These are phyloP conservation scores for Suhomyces xylopsoci DNA, from an alignment of 805 yeast genomes.

Conservation along the genomic window DNA sequence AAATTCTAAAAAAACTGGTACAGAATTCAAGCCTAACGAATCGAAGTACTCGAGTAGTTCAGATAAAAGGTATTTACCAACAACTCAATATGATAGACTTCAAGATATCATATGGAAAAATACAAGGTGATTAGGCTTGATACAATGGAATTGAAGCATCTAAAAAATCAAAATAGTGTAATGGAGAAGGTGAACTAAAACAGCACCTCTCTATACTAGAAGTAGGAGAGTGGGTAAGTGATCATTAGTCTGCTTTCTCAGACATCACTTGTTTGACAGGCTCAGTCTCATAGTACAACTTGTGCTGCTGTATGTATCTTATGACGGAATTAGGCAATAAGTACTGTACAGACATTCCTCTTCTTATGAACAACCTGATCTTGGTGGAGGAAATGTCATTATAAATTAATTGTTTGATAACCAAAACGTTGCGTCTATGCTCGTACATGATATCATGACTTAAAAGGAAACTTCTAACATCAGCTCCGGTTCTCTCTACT, in stretches of 20 bases:
- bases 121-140: neutral
- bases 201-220: neutral
- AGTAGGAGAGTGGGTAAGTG: neutral
- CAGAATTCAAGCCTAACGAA: neutral
- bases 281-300: constrained; percentile 82
- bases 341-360: constrained; percentile 97
- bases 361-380: constrained; percentile 83
- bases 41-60: neutral
- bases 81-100: neutral
- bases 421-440: constrained; percentile 88
- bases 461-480: constrained; percentile 86
- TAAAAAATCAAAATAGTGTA: neutral
- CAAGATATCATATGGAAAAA: neutral
- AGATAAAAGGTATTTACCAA: neutral
- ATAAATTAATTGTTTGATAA: constrained; percentile 92
- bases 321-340: constrained; percentile 91
- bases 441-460: constrained; percentile 97
- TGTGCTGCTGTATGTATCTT: constrained; percentile 90
- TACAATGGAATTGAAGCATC: neutral
- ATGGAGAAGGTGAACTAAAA: neutral
- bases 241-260: constrained; percentile 23
- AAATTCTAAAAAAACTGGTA: neutral
- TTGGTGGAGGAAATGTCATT: constrained; percentile 95
- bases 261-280: constrained; percentile 85
- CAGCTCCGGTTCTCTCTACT: constrained; percentile 95